Evolutionary conservation across 1,284 basidiomycete species (phyloP).

Genomic region (Ganoderma meredithae): DNA sequence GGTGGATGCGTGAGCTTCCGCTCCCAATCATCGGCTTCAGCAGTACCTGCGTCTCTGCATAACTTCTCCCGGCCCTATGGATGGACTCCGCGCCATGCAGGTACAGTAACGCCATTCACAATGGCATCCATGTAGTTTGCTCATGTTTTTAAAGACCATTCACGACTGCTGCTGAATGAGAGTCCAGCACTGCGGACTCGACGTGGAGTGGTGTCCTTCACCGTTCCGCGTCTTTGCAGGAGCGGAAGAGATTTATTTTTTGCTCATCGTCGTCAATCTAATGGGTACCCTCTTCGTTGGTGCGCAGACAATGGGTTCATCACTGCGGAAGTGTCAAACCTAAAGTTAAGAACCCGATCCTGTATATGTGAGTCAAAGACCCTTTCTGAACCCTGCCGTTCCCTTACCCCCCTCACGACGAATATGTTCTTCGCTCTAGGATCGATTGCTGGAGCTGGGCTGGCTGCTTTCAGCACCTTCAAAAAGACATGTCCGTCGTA

Average conservation of each 20-base stretch:
- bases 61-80: too few species aligned
- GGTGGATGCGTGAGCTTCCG: too few species aligned
- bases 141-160: background rate
- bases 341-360: background rate
- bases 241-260: background rate
- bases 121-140: background rate
- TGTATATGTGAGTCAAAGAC: background rate
- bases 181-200: background rate
- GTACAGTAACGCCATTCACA: background rate
- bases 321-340: background rate
- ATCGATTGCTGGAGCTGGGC: background rate
- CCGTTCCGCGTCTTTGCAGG: background rate
- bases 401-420: background rate
- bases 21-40: too few species aligned
- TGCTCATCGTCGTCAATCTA: background rate
- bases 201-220: background rate
- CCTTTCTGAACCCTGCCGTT: background rate
- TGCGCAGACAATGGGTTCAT: background rate
- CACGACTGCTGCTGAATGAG: background rate
- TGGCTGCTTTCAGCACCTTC: conserved; percentile 4
- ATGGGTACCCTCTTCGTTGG: background rate
- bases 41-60: too few species aligned
- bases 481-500: background rate
- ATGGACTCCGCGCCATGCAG: too few species aligned
- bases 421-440: background rate